Evolutionary conservation across 2,329 filamentous ascomycete species (phyloP).

Genomic region (Fusarium acutatum): DNA sequence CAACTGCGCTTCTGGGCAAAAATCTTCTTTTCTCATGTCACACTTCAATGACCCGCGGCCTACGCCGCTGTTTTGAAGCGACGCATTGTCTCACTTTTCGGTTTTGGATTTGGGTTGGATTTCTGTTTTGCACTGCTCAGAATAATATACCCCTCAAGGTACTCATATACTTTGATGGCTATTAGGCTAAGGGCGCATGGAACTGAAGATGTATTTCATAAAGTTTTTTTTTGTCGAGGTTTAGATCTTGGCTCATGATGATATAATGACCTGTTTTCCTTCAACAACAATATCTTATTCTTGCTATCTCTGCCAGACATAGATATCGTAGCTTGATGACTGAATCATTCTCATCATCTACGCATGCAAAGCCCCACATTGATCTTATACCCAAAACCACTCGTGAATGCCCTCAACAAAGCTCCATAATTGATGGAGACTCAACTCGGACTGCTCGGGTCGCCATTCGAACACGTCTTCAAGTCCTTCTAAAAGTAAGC

Average conservation of each 20-base stretch:
- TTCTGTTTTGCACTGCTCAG: constrained; percentile 8
- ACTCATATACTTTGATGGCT: constrained; percentile 17
- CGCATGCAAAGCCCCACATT: constrained; percentile 1
- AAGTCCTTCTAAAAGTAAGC: not conserved
- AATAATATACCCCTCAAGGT: constrained; percentile 34
- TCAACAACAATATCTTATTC: not conserved
- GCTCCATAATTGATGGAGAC: not conserved
- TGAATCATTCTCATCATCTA: not conserved
- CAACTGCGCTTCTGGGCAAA: constrained; percentile 27
- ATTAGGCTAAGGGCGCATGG: constrained; percentile 10
- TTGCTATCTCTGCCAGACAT: not conserved
- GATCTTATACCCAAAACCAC: not conserved
- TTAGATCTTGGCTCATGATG: constrained; percentile 32
- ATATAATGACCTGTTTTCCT: constrained; percentile 25
- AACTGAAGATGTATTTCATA: constrained; percentile 23
- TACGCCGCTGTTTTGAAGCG: not conserved
- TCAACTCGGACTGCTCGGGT: not conserved
- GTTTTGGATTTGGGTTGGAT: not conserved
- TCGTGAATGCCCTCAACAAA: not conserved
- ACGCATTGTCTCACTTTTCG: constrained; percentile 3
- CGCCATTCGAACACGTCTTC: not conserved
- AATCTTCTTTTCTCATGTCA: constrained; percentile 15
- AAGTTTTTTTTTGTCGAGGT: constrained; percentile 17
- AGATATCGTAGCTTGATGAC: not conserved
- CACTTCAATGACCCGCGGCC: not conserved